Conservation (phyloP, 2,329 filamentous ascomycete genomes). For the Ascocoryne sarcoides region DNA sequence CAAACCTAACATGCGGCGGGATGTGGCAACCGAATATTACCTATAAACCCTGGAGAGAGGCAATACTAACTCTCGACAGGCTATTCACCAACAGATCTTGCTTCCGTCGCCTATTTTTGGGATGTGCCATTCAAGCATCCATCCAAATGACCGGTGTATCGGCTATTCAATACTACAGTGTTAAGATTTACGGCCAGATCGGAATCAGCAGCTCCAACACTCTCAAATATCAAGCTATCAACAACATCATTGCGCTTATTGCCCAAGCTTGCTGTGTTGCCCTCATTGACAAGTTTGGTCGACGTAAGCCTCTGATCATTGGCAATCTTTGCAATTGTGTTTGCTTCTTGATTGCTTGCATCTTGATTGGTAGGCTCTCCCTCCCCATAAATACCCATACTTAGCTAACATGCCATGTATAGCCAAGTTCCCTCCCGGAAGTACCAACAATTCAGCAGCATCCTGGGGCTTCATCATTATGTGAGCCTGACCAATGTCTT, state of each 20-base stretch:
- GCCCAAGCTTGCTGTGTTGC: slow-evolving; percentile 52
- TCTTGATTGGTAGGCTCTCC: slow-evolving; percentile 33
- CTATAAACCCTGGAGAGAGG: too few relatives aligned
- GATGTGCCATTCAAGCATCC: slow-evolving; percentile 51
- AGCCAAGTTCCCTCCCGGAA: slow-evolving; percentile 50
- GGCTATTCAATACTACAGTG: slow-evolving; percentile 56
- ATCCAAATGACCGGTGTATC: slow-evolving; percentile 60
- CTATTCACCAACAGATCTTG: slow-evolving; percentile 50
- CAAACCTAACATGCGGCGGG: neutral
- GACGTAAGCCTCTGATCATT: slow-evolving; percentile 61
- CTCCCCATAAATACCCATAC: neutral
- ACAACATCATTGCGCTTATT: slow-evolving; percentile 51
- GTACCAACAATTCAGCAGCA: slow-evolving; percentile 41
- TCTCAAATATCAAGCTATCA: slow-evolving; percentile 57
- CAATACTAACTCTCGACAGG: neutral
- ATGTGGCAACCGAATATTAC: too few relatives aligned
- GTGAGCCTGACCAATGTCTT: slow-evolving; percentile 13
- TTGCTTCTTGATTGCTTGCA: slow-evolving; percentile 57
- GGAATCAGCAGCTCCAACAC: slow-evolving; percentile 48
- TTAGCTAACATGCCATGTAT: slow-evolving; percentile 5
- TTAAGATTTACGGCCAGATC: slow-evolving; percentile 48
- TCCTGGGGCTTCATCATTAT: slow-evolving; percentile 67
- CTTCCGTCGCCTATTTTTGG: slow-evolving; percentile 56
- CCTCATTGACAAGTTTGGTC: slow-evolving; percentile 59
- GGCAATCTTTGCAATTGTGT: slow-evolving; percentile 62